Evolutionary conservation across 495 filamentous ascomycete genomes (phyloP).

Genomic region (Penicillium odoratum): DNA sequence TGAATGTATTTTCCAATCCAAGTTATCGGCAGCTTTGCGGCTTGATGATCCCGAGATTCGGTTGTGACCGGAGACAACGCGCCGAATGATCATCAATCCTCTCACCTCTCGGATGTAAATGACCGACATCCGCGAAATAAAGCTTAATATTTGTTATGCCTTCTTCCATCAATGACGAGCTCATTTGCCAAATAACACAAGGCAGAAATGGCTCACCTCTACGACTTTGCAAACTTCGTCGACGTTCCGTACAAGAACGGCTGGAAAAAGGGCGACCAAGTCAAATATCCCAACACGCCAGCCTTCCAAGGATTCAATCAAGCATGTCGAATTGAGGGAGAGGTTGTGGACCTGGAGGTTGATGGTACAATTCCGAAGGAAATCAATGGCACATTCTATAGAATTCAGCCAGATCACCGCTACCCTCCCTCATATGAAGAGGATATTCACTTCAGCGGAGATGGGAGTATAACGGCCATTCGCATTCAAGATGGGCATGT

Average conservation of each 20-base stretch:
- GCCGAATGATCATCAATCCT: too few relatives aligned
- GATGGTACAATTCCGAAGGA: neutral
- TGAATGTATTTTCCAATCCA: too few relatives aligned
- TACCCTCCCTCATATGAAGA: constrained; percentile 17
- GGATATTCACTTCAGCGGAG: constrained; percentile 23
- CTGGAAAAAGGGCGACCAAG: neutral
- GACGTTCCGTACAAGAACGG: neutral
- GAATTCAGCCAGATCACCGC: constrained; percentile 4
- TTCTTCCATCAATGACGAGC: too few relatives aligned
- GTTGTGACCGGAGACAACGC: too few relatives aligned
- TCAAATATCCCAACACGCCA: neutral
- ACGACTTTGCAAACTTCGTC: neutral
- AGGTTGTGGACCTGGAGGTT: neutral
- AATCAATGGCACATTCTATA: neutral
- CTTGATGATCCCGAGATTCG: too few relatives aligned
- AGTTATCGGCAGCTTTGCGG: too few relatives aligned
- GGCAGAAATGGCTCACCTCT: neutral
- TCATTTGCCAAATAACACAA: neutral
- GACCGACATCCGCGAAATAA: too few relatives aligned
- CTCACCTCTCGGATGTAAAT: too few relatives aligned
- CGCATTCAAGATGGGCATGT: constrained; percentile 50
- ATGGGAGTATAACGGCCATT: constrained; percentile 53
- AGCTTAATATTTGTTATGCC: too few relatives aligned
- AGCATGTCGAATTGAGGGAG: neutral
- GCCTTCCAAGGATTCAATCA: neutral